These are phyloP conservation scores for Cercospora janseana DNA, from an alignment of 2,329 filamentous ascomycete species.

Conservation along the genomic window DNA sequence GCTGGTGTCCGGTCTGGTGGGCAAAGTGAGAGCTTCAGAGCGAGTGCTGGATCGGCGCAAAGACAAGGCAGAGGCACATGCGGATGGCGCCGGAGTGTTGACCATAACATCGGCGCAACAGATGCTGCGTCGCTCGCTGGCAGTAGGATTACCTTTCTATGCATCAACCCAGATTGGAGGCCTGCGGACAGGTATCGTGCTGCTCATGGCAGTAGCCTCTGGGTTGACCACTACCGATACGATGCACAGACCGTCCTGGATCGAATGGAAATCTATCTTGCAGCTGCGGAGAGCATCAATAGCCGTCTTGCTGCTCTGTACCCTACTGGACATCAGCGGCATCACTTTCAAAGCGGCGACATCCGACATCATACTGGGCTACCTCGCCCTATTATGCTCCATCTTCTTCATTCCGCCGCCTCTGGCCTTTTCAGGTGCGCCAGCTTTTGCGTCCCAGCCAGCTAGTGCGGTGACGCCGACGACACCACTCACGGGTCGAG, in stretches of 20 bases:
- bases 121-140: conserved; percentile 28
- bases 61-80: conserved; percentile 24
- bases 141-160: conserved; percentile 53
- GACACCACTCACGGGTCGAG: conserved; percentile 23
- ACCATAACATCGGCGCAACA: conserved; percentile 18
- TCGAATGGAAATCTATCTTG: conserved; percentile 37
- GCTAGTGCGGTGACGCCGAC: conserved; percentile 10
- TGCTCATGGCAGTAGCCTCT: conserved; percentile 50
- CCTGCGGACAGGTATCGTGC: conserved; percentile 51
- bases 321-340: conserved; percentile 38
- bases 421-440: conserved; percentile 37
- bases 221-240: conserved; percentile 41
- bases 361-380: conserved; percentile 44
- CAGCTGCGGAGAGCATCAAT: conserved; percentile 41
- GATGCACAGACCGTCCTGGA: conserved; percentile 17
- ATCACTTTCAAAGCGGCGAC: conserved; percentile 32
- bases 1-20: conserved; percentile 45
- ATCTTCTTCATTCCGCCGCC: conserved; percentile 49
- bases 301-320: conserved; percentile 37
- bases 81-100: conserved; percentile 18
- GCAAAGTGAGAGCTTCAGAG: conserved; percentile 35
- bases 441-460: conserved; percentile 4
- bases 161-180: conserved; percentile 56
- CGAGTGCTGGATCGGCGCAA: conserved; percentile 35
- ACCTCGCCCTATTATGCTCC: conserved; percentile 48